Base-by-base conservation (phyloP, 2,329 filamentous ascomycete species). In the Fusarium sp. region DNA sequence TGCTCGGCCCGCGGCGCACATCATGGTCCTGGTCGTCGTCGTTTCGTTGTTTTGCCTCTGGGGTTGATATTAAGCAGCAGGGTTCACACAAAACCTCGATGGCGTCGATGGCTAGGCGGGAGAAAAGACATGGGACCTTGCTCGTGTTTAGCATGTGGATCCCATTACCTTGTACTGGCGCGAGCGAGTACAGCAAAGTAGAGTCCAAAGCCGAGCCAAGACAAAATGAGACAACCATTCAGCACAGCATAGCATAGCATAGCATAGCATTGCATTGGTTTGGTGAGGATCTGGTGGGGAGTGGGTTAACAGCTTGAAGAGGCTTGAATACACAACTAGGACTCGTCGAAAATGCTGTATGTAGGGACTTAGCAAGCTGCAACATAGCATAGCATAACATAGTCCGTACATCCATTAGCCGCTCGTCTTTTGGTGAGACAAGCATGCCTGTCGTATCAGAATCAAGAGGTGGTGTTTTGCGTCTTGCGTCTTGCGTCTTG, bases 41-140 rank as follows among this genome's bases (percentile, higher is more conserved):
- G 44, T 49, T 57, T 64, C 34, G 56, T 70, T 70, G 48, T 73
- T 65, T 75, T 67, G 67, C 71, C 67, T 72, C 73, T 37, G 69
- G 69, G 71, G 69, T 74, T 60, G 57, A 59, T 56, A 48, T 40
- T 16, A 57, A 61, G 59, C 65, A 57, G 65, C 67, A 70, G 68
- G 69, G 69, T 71, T 72, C 52, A 59, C 54, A 56, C 51, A 70
- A 60, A 53, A 57, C 65, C 57, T 70, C 65, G 70, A 75, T 74
- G 73, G 73, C 69, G 73, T 75, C 73, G 73, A 75, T 75, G 73
- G 61, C 72, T 61, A 75, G 74, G 65, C 74, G 74, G 74, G 74
- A 76, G 69, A 73, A 61, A 63, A 75, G 71, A 74, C 74, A 75
- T 75, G 68, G 71, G 59, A 58, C 65, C 70, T 75, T 69, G 74